A percentile compares a stretch with the other conserved stretches of the same genome.
These are phyloP conservation scores for Yamadazyma akitaensis DNA, from an alignment of 805 yeast species.

Conservation along the genomic window DNA sequence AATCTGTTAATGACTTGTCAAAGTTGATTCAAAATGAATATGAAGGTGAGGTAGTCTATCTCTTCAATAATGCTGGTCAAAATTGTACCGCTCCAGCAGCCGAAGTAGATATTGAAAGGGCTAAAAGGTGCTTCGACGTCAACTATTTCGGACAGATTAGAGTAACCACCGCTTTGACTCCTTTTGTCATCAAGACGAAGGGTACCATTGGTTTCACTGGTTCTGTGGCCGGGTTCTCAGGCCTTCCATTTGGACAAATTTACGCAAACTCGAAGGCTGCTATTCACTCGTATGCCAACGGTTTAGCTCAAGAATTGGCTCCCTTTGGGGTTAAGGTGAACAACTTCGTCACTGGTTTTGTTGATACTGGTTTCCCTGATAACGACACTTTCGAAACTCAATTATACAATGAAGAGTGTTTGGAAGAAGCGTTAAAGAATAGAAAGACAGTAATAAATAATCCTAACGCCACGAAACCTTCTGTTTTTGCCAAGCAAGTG, in stretches of 20 bases:
- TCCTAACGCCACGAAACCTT: not conserved
- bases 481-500: not conserved
- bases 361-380: not conserved
- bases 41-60: conserved; percentile 29
- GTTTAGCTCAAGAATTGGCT: too few species aligned
- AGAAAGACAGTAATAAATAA: not conserved
- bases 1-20: conserved; percentile 22
- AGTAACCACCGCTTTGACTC: too few species aligned
- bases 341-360: too few species aligned
- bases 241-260: too few species aligned
- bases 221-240: too few species aligned
- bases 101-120: conserved; percentile 22
- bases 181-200: too few species aligned
- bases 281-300: too few species aligned
- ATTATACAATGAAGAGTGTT: not conserved
- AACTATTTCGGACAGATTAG: too few species aligned
- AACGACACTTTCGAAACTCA: not conserved
- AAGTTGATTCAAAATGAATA: conserved; percentile 20
- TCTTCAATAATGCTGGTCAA: conserved; percentile 42
- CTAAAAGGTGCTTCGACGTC: too few species aligned
- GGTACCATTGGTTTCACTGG: too few species aligned
- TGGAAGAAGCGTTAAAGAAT: not conserved
- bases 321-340: too few species aligned
- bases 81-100: conserved; percentile 19
- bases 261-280: too few species aligned